These are phyloP conservation scores for Claviceps pazoutovae DNA, from an alignment of 2,329 filamentous ascomycete species.

Conservation along the genomic window DNA sequence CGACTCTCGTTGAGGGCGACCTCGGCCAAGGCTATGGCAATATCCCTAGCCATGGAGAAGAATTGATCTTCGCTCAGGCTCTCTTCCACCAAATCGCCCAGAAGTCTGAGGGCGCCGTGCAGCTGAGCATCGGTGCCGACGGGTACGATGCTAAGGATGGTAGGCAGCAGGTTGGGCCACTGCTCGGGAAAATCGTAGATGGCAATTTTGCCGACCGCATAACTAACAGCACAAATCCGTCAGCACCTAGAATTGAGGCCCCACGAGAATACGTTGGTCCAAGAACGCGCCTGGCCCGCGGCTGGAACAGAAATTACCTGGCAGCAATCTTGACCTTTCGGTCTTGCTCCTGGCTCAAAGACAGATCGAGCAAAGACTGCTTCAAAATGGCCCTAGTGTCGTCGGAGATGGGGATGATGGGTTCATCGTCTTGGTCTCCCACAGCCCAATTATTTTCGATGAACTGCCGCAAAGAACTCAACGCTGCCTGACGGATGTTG, in stretches of 20 bases:
- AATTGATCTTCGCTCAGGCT: conserved; percentile 91
- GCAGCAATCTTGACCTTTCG: conserved; percentile 81
- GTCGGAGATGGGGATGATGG: conserved; percentile 54
- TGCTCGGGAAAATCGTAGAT: conserved; percentile 84
- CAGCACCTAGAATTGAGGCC: neutral
- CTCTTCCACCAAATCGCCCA: conserved; percentile 83
- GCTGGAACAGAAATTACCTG: conserved; percentile 38
- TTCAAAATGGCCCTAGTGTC: conserved; percentile 61
- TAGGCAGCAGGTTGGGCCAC: conserved; percentile 81
- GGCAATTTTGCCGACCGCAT: conserved; percentile 83
- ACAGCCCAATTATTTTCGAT: conserved; percentile 75
- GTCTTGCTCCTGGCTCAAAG: conserved; percentile 58
- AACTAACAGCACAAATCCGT: conserved; percentile 25
- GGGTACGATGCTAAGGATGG: conserved; percentile 63
- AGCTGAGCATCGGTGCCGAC: conserved; percentile 65
- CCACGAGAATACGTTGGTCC: neutral
- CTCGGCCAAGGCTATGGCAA: conserved; percentile 71
- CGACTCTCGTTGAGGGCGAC: conserved; percentile 64
- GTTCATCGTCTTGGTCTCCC: conserved; percentile 52
- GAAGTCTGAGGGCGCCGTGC: conserved; percentile 77
- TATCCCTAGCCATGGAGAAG: conserved; percentile 73
- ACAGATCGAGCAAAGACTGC: conserved; percentile 61
- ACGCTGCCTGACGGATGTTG: conserved; percentile 67
- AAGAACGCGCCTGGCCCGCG: neutral
- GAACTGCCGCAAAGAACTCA: conserved; percentile 69